These are phyloP conservation scores for Mycena albidolilacea DNA, from an alignment of 768 basidiomycete species.

Conservation along the genomic window DNA sequence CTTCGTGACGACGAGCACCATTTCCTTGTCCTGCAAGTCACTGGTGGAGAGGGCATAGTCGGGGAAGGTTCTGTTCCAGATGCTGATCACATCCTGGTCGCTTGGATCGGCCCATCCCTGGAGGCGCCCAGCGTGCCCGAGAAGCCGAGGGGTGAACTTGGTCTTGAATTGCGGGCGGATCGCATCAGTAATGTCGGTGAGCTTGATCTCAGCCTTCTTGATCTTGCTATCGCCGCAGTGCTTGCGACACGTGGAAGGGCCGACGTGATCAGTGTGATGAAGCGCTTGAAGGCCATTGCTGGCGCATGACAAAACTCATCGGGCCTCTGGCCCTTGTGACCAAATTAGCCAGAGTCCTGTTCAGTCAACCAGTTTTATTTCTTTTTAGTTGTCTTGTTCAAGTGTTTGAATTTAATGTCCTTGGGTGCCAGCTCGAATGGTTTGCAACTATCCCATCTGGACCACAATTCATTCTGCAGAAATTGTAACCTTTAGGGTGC, in stretches of 20 bases:
- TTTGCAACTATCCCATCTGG: too few species aligned
- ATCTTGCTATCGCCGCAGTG: neutral
- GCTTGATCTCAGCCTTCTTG: constrained; percentile 10
- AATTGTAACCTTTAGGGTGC: too few species aligned
- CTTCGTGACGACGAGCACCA: constrained; percentile 2
- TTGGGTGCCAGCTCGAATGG: too few species aligned
- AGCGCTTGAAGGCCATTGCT: too few species aligned
- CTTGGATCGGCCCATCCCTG: neutral
- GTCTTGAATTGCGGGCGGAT: neutral
- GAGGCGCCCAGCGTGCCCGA: neutral
- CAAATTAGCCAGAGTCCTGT: neutral
- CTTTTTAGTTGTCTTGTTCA: too few species aligned
- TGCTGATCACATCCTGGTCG: neutral
- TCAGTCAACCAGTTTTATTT: too few species aligned
- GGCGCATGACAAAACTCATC: too few species aligned
- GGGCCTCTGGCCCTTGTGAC: too few species aligned
- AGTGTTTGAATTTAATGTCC: too few species aligned
- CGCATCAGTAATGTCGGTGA: neutral
- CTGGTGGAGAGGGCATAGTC: neutral
- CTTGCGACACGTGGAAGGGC: neutral
- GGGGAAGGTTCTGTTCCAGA: neutral
- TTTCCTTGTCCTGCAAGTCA: neutral
- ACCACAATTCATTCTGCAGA: too few species aligned
- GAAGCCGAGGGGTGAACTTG: neutral
- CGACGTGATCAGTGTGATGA: neutral